Evolutionary conservation across 768 basidiomycete genomes (phyloP).

Genomic region (Floccularia luteovirens): DNA sequence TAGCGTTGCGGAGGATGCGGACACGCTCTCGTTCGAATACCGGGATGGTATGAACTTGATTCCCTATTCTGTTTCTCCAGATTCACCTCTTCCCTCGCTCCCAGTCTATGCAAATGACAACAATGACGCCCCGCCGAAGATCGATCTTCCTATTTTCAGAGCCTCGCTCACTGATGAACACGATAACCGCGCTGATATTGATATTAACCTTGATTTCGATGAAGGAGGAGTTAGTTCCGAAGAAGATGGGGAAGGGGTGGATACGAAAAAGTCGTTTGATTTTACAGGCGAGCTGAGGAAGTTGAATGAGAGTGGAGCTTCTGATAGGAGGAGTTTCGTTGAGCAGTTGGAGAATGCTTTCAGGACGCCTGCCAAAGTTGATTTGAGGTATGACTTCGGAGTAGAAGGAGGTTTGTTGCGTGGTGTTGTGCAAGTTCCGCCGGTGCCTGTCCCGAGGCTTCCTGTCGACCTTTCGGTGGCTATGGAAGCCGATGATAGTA

Average conservation of each 20-base stretch:
- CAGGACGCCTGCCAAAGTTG: slow-evolving; percentile 64
- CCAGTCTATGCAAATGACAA: slow-evolving; percentile 22
- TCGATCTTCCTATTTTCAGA: slow-evolving; percentile 30
- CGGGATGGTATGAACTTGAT: background rate
- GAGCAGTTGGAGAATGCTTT: slow-evolving; percentile 80
- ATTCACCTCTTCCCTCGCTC: slow-evolving; percentile 16
- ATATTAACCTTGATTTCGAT: too few relatives aligned
- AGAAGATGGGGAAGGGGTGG: too few relatives aligned
- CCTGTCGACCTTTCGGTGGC: slow-evolving; percentile 18
- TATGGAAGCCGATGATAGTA: slow-evolving; percentile 3
- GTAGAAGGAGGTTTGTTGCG: slow-evolving; percentile 20
- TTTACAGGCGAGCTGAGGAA: slow-evolving; percentile 73
- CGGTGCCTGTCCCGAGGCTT: slow-evolving; percentile 48
- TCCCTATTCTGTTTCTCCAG: slow-evolving; percentile 24
- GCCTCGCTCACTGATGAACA: slow-evolving; percentile 24
- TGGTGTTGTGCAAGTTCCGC: slow-evolving; percentile 36
- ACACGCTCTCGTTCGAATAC: too few relatives aligned
- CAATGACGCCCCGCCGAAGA: slow-evolving; percentile 9
- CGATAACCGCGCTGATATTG: slow-evolving; percentile 18
- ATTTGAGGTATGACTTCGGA: slow-evolving; percentile 46
- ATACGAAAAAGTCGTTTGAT: slow-evolving; percentile 77
- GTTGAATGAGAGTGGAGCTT: slow-evolving; percentile 63
- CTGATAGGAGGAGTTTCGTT: slow-evolving; percentile 69
- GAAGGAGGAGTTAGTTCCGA: slow-evolving; percentile 34
- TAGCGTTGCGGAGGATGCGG: slow-evolving; percentile 3